A percentile compares a stretch with the other conserved stretches of the same genome.
Conservation (phyloP, 352 stramenopile species). For the Globisporangium parvum region DNA sequence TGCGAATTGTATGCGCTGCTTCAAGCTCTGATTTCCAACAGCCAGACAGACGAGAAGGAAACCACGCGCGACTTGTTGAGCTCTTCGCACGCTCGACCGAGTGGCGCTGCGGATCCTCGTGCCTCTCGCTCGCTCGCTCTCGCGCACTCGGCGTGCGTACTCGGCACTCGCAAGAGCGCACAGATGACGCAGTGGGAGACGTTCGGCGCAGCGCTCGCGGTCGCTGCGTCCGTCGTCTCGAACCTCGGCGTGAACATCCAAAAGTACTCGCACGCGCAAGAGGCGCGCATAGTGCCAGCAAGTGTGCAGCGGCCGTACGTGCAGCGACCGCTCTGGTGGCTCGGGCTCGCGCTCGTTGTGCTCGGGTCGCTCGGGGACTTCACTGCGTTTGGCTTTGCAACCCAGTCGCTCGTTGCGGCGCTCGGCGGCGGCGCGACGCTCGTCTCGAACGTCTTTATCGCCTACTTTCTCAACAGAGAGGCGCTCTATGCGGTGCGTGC, state of each 20-base stretch:
- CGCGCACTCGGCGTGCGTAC: neutral
- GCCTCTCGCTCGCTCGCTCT: neutral
- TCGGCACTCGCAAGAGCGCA: too few species aligned
- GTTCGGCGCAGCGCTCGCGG: conserved; percentile 74
- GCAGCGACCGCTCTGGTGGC: conserved; percentile 83
- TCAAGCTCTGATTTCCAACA: too few species aligned
- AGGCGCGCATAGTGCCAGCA: conserved; percentile 33
- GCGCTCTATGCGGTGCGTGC: conserved; percentile 47
- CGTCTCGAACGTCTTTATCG: conserved; percentile 84
- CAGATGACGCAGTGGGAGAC: conserved; percentile 65
- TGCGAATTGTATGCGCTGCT: too few species aligned
- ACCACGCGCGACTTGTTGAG: too few species aligned
- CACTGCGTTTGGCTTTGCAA: conserved; percentile 84
- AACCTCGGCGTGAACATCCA: conserved; percentile 90
- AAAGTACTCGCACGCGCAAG: conserved; percentile 80
- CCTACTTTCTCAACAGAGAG: conserved; percentile 82
- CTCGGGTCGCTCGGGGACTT: conserved; percentile 86
- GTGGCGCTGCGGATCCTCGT: neutral
- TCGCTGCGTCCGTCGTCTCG: conserved; percentile 76
- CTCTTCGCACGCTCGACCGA: too few species aligned
- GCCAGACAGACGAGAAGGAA: too few species aligned
- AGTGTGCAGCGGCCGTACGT: conserved; percentile 70
- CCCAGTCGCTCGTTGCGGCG: conserved; percentile 84
- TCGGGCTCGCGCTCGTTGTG: conserved; percentile 72
- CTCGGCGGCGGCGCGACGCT: conserved; percentile 82